phyloP scores from a whole-genome alignment of 371 early-diverging fungal species.

The Phascolomyces articulosus region DNA sequence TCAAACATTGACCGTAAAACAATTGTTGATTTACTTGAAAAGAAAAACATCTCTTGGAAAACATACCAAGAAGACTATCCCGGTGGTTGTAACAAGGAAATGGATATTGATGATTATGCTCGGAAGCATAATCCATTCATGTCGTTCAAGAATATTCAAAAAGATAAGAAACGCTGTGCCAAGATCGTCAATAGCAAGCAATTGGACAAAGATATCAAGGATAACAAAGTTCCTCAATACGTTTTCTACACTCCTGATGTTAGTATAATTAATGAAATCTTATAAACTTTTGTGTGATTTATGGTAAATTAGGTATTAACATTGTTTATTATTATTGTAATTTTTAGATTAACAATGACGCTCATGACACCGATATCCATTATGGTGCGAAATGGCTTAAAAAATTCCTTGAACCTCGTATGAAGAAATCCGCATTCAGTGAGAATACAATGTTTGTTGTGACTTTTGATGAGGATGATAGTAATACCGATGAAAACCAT shows the following conservation, averaged over 20 bases:
- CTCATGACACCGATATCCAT: conserved; percentile 55
- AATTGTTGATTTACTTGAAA: conserved; percentile 68
- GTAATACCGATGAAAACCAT: conserved; percentile 44
- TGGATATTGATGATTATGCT: conserved; percentile 35
- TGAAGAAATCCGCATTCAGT: conserved; percentile 47
- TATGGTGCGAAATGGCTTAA: conserved; percentile 61
- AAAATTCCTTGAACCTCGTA: conserved; percentile 54
- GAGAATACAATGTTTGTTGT: conserved; percentile 58
- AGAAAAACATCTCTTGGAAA: conserved; percentile 66
- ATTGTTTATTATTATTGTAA: no score
- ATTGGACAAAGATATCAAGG: conserved; percentile 51
- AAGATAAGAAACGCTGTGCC: conserved; percentile 47
- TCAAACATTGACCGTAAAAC: conserved; percentile 37
- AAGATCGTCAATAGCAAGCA: conserved; percentile 56
- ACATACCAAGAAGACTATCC: conserved; percentile 67
- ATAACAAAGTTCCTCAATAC: conserved; percentile 56
- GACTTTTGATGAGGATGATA: conserved; percentile 55
- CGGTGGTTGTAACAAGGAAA: conserved; percentile 39
- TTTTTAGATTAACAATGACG: conserved; percentile 53
- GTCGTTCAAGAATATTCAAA: conserved; percentile 51
- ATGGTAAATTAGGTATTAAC: no score
- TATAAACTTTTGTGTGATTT: no score
- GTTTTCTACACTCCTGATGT: conserved; percentile 58
- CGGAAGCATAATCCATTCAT: conserved; percentile 70
- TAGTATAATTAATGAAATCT: no score